Conservation (phyloP, 345 rosid genomes). For the Dipteronia sinensis region DNA sequence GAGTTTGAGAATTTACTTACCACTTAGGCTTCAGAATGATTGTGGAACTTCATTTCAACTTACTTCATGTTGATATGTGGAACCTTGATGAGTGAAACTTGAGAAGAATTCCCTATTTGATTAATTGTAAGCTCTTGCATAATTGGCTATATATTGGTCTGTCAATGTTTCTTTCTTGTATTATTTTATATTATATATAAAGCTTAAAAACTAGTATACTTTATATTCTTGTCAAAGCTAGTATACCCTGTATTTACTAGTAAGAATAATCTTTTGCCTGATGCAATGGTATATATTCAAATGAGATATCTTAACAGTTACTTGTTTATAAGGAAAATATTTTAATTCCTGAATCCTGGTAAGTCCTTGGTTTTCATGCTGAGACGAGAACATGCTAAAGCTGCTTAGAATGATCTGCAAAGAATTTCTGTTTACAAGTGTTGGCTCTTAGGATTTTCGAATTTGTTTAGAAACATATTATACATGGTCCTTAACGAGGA, state of each 20-base stretch:
- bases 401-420: neutral
- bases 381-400: neutral
- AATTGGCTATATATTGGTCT: slow-evolving; percentile 6
- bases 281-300: neutral
- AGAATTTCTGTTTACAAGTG: neutral
- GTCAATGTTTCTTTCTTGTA: neutral
- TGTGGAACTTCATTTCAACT: neutral
- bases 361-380: neutral
- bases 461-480: neutral
- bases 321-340: neutral
- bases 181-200: neutral
- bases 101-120: slow-evolving; percentile 1
- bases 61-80: neutral
- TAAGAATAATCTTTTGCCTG: neutral
- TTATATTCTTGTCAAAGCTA: neutral
- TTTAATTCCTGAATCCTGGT: neutral
- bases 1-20: neutral
- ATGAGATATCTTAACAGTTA: neutral
- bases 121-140: neutral
- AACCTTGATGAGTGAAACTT: slow-evolving; percentile 3
- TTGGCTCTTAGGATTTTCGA: neutral
- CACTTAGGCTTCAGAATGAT: neutral
- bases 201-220: neutral
- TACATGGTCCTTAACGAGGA: slow-evolving; percentile 2
- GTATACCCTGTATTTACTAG: neutral